Evolutionary conservation across 2,329 filamentous ascomycete genomes (phyloP), one percentile per base, ranked within the genome.

Genomic region (Zasmidium angulare): DNA sequence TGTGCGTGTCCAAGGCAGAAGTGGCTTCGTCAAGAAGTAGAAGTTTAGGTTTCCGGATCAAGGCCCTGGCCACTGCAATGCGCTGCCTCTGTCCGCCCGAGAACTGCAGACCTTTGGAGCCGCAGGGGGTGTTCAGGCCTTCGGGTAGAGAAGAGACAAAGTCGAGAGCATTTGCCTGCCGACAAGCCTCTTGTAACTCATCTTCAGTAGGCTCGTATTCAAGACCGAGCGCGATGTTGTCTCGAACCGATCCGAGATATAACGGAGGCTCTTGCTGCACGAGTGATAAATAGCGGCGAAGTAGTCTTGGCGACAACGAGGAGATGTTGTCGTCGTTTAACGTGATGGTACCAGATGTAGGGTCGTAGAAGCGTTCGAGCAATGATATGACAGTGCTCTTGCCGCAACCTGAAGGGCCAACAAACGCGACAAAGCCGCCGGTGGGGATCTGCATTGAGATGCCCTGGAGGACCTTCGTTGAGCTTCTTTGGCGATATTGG

Each of bases 191-290:
- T 1, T 77, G 62, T 12, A 83, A 72, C 36, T 75, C 67, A 9
- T 79, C 75, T 0, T 79, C 74, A 0, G 72, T 69, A 3, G 70
- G 62, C 11, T 71, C 68, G 14, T 73, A 50, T 0, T 76, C 71
- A 2, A 75, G 57, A 1, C 81, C 81, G 0, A 82, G 72, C 0
- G 75, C 60, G 23, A 84, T 69, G 62, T 83, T 74, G 10, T 91
- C 88, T 20, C 84, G 81, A 22, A 91, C 80, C 0, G 85, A 85
- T 63, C 85, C 86, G 71, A 86, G 84, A 69, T 90, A 91, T 4
- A 93, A 79, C 0, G 86, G 86, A 6, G 89, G 82, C 70, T 93
- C 89, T 72, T 93, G 89, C 2, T 88, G 85, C 0, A 93, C 89
- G 0, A 92, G 81, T 2, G 87, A 86, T 3, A 91, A 78, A 24